Percentiles rank a stretch among this genome's conserved stretches.
phyloP scores from a whole-genome alignment of 306 rosid species.

The Quercus variabilis region DNA sequence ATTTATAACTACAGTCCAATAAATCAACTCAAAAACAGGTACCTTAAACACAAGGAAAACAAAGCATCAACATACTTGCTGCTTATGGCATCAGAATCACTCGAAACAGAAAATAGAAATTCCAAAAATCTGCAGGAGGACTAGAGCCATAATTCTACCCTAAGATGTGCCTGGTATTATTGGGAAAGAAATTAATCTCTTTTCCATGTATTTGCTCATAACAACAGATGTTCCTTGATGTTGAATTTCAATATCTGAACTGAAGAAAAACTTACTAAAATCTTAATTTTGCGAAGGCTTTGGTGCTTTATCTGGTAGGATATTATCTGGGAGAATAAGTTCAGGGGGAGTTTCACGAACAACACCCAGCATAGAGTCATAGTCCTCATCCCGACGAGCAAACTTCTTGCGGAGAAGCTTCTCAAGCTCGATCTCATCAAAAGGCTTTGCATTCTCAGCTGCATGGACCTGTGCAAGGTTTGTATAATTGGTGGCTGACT shows the following conservation, averaged over 20 bases:
- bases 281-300: conserved; percentile 36
- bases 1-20: conserved; percentile 7
- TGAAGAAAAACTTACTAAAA: conserved; percentile 10
- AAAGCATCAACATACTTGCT: conserved; percentile 28
- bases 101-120: conserved; percentile 29
- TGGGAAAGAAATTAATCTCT: conserved; percentile 54
- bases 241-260: conserved; percentile 38
- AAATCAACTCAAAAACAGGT: conserved; percentile 4
- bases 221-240: conserved; percentile 37
- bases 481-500: conserved; percentile 73
- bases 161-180: conserved; percentile 57
- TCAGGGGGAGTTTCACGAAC: conserved; percentile 84
- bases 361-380: conserved; percentile 80
- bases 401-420: conserved; percentile 86
- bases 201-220: conserved; percentile 46
- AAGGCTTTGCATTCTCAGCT: conserved; percentile 75
- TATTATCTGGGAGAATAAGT: conserved; percentile 73
- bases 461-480: conserved; percentile 96
- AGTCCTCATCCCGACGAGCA: conserved; percentile 78
- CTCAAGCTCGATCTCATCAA: conserved; percentile 78
- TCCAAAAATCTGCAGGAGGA: conserved; percentile 24
- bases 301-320: conserved; percentile 60
- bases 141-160: conserved; percentile 36
- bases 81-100: conserved; percentile 29
- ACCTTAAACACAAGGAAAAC: conserved; percentile 37